These are phyloP conservation scores for Penicillium sp. DNA, from an alignment of 2,329 filamentous ascomycete genomes.

Conservation along the genomic window DNA sequence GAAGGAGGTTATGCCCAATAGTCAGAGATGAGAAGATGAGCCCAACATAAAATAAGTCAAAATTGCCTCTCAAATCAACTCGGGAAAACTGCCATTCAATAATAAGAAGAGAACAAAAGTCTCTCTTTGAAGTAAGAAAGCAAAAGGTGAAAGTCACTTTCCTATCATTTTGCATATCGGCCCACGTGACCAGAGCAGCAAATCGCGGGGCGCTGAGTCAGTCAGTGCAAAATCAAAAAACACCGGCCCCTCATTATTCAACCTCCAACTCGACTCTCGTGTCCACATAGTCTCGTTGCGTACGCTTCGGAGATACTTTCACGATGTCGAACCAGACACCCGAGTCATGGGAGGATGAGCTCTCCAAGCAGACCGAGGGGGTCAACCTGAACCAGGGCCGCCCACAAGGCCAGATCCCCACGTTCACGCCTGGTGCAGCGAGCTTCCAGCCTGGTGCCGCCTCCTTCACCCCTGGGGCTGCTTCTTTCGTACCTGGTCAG, in stretches of 20 bases:
- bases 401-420: constrained; percentile 47
- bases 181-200: constrained; percentile 14
- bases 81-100: not conserved
- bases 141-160: not conserved
- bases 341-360: constrained; percentile 92
- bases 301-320: constrained; percentile 19
- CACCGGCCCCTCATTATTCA: constrained; percentile 26
- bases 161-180: not conserved
- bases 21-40: not conserved
- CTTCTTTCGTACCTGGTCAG: constrained; percentile 68
- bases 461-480: constrained; percentile 68
- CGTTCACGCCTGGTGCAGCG: constrained; percentile 61
- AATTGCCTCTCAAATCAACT: not conserved
- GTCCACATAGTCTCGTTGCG: constrained; percentile 21
- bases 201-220: constrained; percentile 25
- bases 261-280: constrained; percentile 18
- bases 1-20: constrained; percentile 11
- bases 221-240: constrained; percentile 22
- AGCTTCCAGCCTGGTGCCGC: constrained; percentile 62
- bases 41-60: not conserved
- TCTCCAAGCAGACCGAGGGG: constrained; percentile 70
- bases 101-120: not conserved
- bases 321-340: constrained; percentile 70
- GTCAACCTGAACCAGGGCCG: constrained; percentile 62
- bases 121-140: not conserved